Evolutionary conservation across 768 basidiomycete genomes (phyloP).

Genomic region (Calocybe gangraenosa): DNA sequence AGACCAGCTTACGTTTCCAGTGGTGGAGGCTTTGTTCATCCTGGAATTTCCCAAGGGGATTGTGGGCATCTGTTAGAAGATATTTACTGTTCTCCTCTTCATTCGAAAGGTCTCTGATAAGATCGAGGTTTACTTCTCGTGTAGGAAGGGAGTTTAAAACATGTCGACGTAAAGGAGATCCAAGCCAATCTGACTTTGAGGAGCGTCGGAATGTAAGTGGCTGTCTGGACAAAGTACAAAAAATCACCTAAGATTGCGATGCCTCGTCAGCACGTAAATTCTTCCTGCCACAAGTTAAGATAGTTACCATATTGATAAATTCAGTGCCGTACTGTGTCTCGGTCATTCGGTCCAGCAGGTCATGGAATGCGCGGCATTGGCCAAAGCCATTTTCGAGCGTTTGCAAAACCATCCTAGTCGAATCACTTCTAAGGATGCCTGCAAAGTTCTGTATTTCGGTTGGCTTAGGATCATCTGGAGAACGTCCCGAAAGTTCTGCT

Average conservation of each 20-base stretch:
- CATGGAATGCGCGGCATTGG: constrained; percentile 82
- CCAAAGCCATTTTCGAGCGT: constrained; percentile 73
- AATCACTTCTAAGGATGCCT: constrained; percentile 58
- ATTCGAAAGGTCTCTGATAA: constrained; percentile 28
- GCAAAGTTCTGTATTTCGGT: constrained; percentile 66
- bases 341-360: constrained; percentile 42
- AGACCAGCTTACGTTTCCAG: constrained; percentile 60
- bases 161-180: constrained; percentile 61
- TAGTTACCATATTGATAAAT: constrained; percentile 71
- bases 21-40: constrained; percentile 59
- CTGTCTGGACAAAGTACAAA: constrained; percentile 61
- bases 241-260: constrained; percentile 56
- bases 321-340: constrained; percentile 45
- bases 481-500: constrained; percentile 21
- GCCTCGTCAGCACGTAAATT: background rate
- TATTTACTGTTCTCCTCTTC: constrained; percentile 39
- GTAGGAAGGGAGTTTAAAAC: constrained; percentile 47
- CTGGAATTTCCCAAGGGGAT: constrained; percentile 66
- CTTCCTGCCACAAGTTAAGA: background rate
- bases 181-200: constrained; percentile 55
- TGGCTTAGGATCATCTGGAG: constrained; percentile 1
- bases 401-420: constrained; percentile 60
- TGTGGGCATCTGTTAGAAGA: constrained; percentile 59
- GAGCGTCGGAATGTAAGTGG: constrained; percentile 59
- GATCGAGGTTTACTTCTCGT: constrained; percentile 50